A percentile compares a stretch with the other conserved stretches of the same genome.
These are phyloP conservation scores for Botrytis tulipae DNA, from an alignment of 2,329 filamentous ascomycete genomes.

Conservation along the genomic window DNA sequence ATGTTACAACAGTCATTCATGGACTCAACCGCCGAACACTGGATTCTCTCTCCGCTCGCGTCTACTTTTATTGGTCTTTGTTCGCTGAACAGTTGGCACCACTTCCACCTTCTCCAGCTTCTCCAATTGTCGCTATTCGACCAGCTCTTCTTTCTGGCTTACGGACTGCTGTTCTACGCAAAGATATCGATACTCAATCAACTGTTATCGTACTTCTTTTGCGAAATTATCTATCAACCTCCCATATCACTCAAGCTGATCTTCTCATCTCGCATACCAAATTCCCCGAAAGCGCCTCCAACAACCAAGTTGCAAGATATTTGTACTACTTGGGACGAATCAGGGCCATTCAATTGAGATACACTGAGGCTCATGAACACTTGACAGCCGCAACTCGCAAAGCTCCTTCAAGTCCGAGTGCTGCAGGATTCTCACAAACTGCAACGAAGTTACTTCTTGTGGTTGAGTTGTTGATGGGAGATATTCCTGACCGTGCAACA, in stretches of 20 bases:
- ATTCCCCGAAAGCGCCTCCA: slow-evolving; percentile 90
- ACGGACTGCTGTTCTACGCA: slow-evolving; percentile 91
- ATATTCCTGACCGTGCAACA: slow-evolving; percentile 91
- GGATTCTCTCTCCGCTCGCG: slow-evolving; percentile 89
- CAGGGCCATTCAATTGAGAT: slow-evolving; percentile 91
- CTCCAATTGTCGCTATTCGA: slow-evolving; percentile 81
- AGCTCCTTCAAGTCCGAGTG: slow-evolving; percentile 83
- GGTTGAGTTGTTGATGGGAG: slow-evolving; percentile 96
- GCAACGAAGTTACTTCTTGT: slow-evolving; percentile 96
- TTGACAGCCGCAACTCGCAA: slow-evolving; percentile 91
- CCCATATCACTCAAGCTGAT: slow-evolving; percentile 95
- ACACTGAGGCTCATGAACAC: slow-evolving; percentile 95
- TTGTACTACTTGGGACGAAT: slow-evolving; percentile 97
- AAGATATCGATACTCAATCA: slow-evolving; percentile 96
- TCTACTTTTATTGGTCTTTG: slow-evolving; percentile 96
- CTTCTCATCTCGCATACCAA: slow-evolving; percentile 92
- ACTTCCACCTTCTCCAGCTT: slow-evolving; percentile 83
- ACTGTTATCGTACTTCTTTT: slow-evolving; percentile 92
- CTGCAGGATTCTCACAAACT: slow-evolving; percentile 91
- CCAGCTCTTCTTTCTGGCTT: slow-evolving; percentile 84
- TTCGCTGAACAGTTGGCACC: slow-evolving; percentile 91
- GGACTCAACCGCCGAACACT: slow-evolving; percentile 88
- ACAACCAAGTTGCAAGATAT: slow-evolving; percentile 97
- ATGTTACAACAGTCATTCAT: slow-evolving; percentile 81
- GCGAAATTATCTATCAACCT: slow-evolving; percentile 92